phyloP scores from a whole-genome alignment of 345 rosid species.

The Gynandropsis gynandra region DNA sequence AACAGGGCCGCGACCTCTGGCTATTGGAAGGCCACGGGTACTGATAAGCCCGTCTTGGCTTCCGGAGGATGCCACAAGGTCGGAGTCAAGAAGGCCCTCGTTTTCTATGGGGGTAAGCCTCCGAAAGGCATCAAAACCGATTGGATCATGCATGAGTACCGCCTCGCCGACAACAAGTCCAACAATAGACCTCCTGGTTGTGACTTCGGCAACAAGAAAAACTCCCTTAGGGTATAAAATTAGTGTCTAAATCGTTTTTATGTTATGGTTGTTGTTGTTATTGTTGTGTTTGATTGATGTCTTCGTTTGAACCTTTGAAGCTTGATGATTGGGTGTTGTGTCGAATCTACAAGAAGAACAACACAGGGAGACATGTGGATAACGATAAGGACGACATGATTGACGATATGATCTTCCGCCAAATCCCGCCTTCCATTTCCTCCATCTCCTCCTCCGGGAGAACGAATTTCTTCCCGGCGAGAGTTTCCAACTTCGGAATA shows the following conservation, averaged over 20 bases:
- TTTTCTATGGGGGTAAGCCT: conserved; percentile 91
- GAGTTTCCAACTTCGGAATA: conserved; percentile 15
- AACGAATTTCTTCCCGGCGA: conserved; percentile 15
- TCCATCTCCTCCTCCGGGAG: conserved; percentile 13
- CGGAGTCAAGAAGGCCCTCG: conserved; percentile 89
- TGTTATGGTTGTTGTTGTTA: neutral
- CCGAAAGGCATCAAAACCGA: conserved; percentile 94
- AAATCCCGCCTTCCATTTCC: conserved; percentile 36
- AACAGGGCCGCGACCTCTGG: conserved; percentile 96
- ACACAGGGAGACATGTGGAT: conserved; percentile 41
- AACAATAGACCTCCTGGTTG: conserved; percentile 42
- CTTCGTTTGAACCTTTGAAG: conserved; percentile 27
- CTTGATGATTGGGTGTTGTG: conserved; percentile 98
- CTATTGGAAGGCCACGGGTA: conserved; percentile 99
- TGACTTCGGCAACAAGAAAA: conserved; percentile 66
- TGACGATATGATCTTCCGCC: conserved; percentile 31
- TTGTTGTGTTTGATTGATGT: neutral
- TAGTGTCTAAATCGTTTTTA: neutral
- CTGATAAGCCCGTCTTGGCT: conserved; percentile 81
- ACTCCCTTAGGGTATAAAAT: conserved; percentile 67
- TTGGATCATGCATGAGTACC: conserved; percentile 99
- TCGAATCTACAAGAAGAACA: conserved; percentile 79
- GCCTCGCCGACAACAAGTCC: conserved; percentile 57
- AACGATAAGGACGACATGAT: conserved; percentile 45
- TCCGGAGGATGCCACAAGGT: conserved; percentile 51